Base-by-base conservation (phyloP, 2,329 filamentous ascomycete species). In the Claviceps spartinae region DNA sequence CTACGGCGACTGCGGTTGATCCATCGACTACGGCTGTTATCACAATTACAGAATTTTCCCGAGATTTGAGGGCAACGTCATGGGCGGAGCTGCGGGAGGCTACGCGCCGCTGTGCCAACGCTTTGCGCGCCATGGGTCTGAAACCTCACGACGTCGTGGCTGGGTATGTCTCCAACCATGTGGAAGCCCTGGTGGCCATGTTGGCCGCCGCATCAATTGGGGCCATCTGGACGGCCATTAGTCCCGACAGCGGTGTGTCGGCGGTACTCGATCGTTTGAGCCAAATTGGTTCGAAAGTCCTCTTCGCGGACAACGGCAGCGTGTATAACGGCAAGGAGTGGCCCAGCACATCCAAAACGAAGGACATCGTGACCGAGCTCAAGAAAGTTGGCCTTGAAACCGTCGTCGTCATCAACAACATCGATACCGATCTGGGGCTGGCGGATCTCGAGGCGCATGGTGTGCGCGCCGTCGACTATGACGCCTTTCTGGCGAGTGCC, bases 241-340 rank as follows among this genome's bases (percentile, higher is more conserved):
- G 87, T 60, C 89, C 91, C 2, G 91, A 97, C 65, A 95, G 85
- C 16, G 91, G 91, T 11, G 87, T 95, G 2, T 88, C 87, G 60
- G 91, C 90, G 16, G 90, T 97, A 1, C 71, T 97, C 26, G 93
- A 97, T 64, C 79, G 93, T 7, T 70, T 97, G 55, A 77, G 78
- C 46, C 93, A 97, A 70, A 93, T 97, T 58, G 79, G 83, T 55
- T 91, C 93, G 4, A 82, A 79, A 54, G 69, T 95, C 1, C 71
- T 97, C 3, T 94, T 96, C 62, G 83, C 86, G 1, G 91, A 96
- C 65, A 93, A 95, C 60, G 88, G 85, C 11, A 84, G 85, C 7
- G 77, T 89, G 51, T 97, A 97, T 68, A 97, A 97, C 65, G 89
- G 88, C 55, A 93, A 93, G 68, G 77, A 83, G 40, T 93, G 95